A percentile compares a stretch with the other conserved stretches of the same genome.
Conservation (phyloP, 257 asterid species). For the Primulina huaijiensis region DNA sequence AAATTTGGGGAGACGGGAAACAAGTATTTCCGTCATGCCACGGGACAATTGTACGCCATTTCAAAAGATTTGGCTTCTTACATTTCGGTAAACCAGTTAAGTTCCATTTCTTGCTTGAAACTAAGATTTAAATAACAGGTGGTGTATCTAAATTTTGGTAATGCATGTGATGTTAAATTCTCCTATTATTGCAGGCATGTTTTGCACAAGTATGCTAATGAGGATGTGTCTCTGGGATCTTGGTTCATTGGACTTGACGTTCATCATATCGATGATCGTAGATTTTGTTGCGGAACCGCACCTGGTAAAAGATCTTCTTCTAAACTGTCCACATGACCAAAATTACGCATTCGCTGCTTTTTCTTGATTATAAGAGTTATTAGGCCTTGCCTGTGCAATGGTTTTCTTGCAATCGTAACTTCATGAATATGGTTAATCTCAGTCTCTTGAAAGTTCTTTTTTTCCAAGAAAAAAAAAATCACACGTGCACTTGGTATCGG, state of each 20-base stretch:
- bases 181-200: slow-evolving; percentile 53
- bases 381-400: not conserved
- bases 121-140: not conserved
- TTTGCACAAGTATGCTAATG: slow-evolving; percentile 90
- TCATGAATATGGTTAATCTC: not conserved
- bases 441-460: not conserved
- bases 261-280: slow-evolving; percentile 70
- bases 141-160: not conserved
- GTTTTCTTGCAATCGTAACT: no score
- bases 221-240: slow-evolving; percentile 86
- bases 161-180: slow-evolving; percentile 6
- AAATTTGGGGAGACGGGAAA: slow-evolving; percentile 87
- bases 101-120: slow-evolving; percentile 22
- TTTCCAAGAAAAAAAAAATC: no score
- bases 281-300: slow-evolving; percentile 92
- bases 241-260: slow-evolving; percentile 97
- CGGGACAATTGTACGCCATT: slow-evolving; percentile 86
- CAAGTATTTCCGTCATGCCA: slow-evolving; percentile 94
- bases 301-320: slow-evolving; percentile 48
- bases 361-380: not conserved
- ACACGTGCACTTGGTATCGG: no score
- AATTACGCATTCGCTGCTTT: no score
- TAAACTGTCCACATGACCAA: no score
- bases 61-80: slow-evolving; percentile 81
- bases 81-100: slow-evolving; percentile 69